Conservation (phyloP, 345 rosid species). For the Dipteronia sinensis region DNA sequence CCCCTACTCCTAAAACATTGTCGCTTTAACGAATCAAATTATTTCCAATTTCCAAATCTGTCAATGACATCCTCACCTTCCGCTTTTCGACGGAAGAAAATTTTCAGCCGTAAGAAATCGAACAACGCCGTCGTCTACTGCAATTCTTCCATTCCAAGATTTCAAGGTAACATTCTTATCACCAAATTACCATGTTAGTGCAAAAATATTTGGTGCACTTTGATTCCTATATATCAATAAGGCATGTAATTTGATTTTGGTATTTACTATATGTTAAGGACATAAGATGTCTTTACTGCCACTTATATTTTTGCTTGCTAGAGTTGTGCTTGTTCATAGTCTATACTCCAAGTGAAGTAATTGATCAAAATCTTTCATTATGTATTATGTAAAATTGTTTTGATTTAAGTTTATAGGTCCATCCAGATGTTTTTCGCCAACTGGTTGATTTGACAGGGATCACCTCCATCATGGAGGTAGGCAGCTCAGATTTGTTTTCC, state of each 20-base stretch:
- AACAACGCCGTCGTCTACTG: too few relatives aligned
- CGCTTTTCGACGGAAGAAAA: too few relatives aligned
- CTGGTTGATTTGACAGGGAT: constrained; percentile 98
- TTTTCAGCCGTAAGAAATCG: too few relatives aligned
- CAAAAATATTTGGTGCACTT: neutral
- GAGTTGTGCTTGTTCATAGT: constrained; percentile 9
- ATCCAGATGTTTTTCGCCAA: constrained; percentile 79
- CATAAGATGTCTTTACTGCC: neutral
- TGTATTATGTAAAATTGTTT: neutral
- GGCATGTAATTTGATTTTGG: neutral
- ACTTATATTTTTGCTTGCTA: neutral
- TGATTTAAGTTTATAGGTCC: constrained; percentile 50
- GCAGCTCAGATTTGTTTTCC: neutral
- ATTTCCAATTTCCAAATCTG: too few relatives aligned
- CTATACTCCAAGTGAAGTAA: constrained; percentile 2
- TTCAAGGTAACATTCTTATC: too few relatives aligned
- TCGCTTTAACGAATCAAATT: too few relatives aligned
- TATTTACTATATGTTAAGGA: neutral
- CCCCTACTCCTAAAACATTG: too few relatives aligned
- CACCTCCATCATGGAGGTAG: constrained; percentile 99
- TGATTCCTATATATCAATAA: neutral
- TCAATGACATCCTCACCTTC: too few relatives aligned
- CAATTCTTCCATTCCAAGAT: too few relatives aligned
- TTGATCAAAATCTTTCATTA: neutral
- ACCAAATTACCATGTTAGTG: neutral